Percentiles rank a stretch among this genome's conserved stretches.
These are phyloP conservation scores for Thelephora aurantiotincta DNA, from an alignment of 768 basidiomycete species.

Conservation along the genomic window DNA sequence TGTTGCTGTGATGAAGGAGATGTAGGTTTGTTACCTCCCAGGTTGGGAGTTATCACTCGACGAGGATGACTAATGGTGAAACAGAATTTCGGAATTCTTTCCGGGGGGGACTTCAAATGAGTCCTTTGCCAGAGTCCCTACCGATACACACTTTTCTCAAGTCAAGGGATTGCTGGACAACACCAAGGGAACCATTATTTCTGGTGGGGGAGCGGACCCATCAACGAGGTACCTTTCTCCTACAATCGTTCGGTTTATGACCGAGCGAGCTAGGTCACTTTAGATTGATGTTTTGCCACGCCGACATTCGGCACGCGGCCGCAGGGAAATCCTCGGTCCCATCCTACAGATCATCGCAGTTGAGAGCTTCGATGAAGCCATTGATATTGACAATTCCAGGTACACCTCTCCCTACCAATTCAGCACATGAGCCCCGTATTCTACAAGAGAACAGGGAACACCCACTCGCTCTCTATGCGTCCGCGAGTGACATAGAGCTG, in stretches of 20 bases:
- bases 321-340: constrained; percentile 77
- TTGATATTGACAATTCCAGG: constrained; percentile 52
- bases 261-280: constrained; percentile 32
- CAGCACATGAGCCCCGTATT: neutral
- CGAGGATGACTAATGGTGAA: constrained; percentile 7
- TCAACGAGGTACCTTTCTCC: constrained; percentile 52
- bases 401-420: constrained; percentile 13
- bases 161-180: constrained; percentile 47
- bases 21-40: constrained; percentile 17
- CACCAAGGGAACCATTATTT: constrained; percentile 49
- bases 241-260: constrained; percentile 63
- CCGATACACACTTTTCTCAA: constrained; percentile 38
- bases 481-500: constrained; percentile 41
- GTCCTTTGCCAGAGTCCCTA: constrained; percentile 38
- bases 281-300: neutral
- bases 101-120: constrained; percentile 27
- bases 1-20: constrained; percentile 25
- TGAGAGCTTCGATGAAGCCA: constrained; percentile 54
- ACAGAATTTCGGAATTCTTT: constrained; percentile 44
- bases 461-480: constrained; percentile 68
- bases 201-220: constrained; percentile 51
- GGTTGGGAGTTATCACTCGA: constrained; percentile 2
- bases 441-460: constrained; percentile 35
- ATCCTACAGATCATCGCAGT: constrained; percentile 64
- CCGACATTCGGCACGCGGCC: neutral